Base-by-base conservation (phyloP, 2,329 filamentous ascomycete genomes). In the Orbilia javanica region DNA sequence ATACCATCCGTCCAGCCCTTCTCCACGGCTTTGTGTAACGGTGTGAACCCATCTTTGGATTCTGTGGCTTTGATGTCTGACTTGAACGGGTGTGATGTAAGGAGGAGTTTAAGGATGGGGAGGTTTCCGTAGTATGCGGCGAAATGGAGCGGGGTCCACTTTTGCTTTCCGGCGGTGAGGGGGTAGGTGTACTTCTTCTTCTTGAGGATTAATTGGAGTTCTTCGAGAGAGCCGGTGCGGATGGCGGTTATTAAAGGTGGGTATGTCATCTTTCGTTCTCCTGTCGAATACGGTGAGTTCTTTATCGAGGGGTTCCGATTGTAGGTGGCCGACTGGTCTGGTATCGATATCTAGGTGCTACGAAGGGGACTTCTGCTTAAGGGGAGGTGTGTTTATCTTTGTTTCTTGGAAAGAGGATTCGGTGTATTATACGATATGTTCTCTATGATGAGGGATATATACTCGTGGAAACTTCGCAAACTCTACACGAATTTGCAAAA, bases 21-120 rank as follows among this genome's bases (percentile, higher is more conserved):
- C 52, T 71, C 69, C 11, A 68, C 67, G 2, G 79, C 79, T 31
- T 69, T 73, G 18, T 79, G 72, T n/a, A 80, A 73, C 0, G 72
- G 79, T 34, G 72, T 78, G 44, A 79, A 66, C 27, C 72, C 79
- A 7, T 44, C 46, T 63, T 72, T 72, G 7, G 57, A 3, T 64
- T 72, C 68, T 48, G 18, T 55, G 10, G 34, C 48, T 11, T 11
- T 34, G 13, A 65, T 53, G 13, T 36, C 22, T 2, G 68, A 18
- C n/a, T 48, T 55, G 8, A 39, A 18, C 0, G 27, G 27, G 8
- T 27, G n/a, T 8, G 68, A 31, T 27, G 27, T 18, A 7, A 72
- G 48, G 25, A 72, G 44, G n/a, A 53, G 20, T 8, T 27, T 2
- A 22, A 72, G 25, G 6, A 64, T 65, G 1, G 46, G 3, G 3